These are phyloP conservation scores for Daldinia decipiens DNA, from an alignment of 495 filamentous ascomycete genomes.

Conservation along the genomic window DNA sequence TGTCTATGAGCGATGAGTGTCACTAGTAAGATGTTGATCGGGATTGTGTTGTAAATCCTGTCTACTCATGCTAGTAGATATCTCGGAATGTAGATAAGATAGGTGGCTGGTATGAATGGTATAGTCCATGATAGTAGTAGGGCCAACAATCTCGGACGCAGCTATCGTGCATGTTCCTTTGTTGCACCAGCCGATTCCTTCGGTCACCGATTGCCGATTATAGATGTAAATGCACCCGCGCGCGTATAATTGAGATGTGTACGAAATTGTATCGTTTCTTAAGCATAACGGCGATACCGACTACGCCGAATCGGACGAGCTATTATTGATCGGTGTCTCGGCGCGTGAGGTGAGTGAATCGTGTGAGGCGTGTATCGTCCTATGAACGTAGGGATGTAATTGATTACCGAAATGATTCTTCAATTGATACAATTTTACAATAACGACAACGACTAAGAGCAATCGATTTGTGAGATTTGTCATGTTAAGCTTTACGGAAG, in stretches of 20 bases:
- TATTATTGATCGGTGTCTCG: not conserved
- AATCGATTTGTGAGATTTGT: not conserved
- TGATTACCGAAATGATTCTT: not conserved
- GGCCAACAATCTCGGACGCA: not conserved
- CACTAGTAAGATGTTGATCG: not conserved
- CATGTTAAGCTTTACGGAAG: too few species aligned
- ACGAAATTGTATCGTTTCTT: not conserved
- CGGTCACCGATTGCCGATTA: constrained; percentile 1
- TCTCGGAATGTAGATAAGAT: not conserved
- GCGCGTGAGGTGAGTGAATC: not conserved
- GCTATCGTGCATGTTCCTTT: not conserved
- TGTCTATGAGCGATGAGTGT: not conserved
- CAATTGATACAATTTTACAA: not conserved
- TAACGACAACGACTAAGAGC: not conserved
- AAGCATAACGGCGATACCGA: not conserved
- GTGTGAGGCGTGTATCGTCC: not conserved
- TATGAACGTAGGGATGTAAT: not conserved
- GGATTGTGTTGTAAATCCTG: not conserved
- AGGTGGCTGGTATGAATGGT: not conserved
- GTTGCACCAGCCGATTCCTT: not conserved
- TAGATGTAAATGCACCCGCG: not conserved
- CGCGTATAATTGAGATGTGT: not conserved
- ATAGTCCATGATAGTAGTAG: constrained; percentile 2
- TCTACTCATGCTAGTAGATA: not conserved
- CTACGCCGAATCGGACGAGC: not conserved